Evolutionary conservation across 2,329 filamentous ascomycete genomes (phyloP), one percentile per base, ranked within the genome.

Genomic region (Venturia oleaginea): DNA sequence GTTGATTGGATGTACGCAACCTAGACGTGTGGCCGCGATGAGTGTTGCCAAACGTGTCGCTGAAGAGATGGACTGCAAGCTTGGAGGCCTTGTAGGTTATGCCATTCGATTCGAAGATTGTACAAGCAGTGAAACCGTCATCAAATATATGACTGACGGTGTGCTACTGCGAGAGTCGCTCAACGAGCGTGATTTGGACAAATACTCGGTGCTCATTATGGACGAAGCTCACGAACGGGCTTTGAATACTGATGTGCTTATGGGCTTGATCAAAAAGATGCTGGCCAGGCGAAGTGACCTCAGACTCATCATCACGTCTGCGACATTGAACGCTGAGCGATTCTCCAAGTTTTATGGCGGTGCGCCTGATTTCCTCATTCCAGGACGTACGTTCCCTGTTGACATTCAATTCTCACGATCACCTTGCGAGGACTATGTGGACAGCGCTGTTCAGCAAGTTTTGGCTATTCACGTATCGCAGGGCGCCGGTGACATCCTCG

Each of bases 131-230:
- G 89, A 97, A 65, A 99, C 94, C 0, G 82, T 88, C 66, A 97
- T 99, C 78, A 99, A 99, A 77, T 99, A 99, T 76, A 97, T 99
- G 92, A 99, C 94, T 0, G 95, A 99, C 72, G 94, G 94, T 79
- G 91, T 99, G 27, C 79, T 99, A 55, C 83, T 99, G 38, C 85
- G 94, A 78, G 95, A 99, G 72, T 97, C 92, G 6, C 81, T 99
- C 13, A 92, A 92, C 66, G 93, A 97, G 75, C 86, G 89, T 7
- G 93, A 99, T 74, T 81, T 99, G 57, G 94, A 97, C 75, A 90
- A 91, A 68, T 99, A 99, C 74, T 96, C 93, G 17, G 97, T 92
- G 74, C 92, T 99, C 71, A 99, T 99, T 76, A 99, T 99, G 94
- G 94, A 99, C 73, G 94, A 99, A 79, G 95, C 94, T 4, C 94